Evolutionary conservation across 148 eudicot genomes (phyloP), one percentile per base, ranked within the genome.

Genomic region (Chenopodium suecicum): DNA sequence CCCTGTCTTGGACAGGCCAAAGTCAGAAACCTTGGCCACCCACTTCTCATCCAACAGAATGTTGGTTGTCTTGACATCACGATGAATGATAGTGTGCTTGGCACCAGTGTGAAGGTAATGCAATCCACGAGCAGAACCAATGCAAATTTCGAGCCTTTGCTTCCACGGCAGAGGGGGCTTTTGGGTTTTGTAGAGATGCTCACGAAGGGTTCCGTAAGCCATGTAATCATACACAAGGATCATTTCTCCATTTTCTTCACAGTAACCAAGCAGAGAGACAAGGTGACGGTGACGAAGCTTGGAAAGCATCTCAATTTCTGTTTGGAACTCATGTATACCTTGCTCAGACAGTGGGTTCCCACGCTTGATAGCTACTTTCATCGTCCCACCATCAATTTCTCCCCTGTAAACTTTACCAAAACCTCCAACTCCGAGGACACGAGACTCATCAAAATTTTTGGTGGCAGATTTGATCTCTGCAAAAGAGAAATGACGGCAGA

Each of bases 41-140:
- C 93, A 95, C 78, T 93, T 95, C 82, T 95, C 98, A 48, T 95
- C 98, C 78, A 95, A 60, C 9, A 95, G 90, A 76, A 95, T 95
- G 84, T 95, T 95, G 71, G 99, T 95, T 10, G 99, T 95, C 87
- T 95, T 95, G 13, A 95, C 99, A 85, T 95, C 99, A 58, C 99
- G 93, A 79, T 95, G 99, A 80, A 95, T 95, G 76, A 95, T 95
- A 14, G 98, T 93, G 85, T 95, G 89, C 76, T 93, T 95, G 63
- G 99, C 99, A 67, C 99, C 99, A 0, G 98, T 93, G 87, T 95
- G 98, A 68, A 95, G 98, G 82, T 95, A 95, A 80, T 95, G 98
- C 69, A 95, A 79, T 10, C 98, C 98, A 44, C 98, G 96, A 73
- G 98, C 98, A 50, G 98, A 85, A 19, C 98, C 98, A 32, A 95